These are phyloP conservation scores for Apiospora pterosperma DNA, from an alignment of 2,329 filamentous ascomycete genomes.

Conservation along the genomic window DNA sequence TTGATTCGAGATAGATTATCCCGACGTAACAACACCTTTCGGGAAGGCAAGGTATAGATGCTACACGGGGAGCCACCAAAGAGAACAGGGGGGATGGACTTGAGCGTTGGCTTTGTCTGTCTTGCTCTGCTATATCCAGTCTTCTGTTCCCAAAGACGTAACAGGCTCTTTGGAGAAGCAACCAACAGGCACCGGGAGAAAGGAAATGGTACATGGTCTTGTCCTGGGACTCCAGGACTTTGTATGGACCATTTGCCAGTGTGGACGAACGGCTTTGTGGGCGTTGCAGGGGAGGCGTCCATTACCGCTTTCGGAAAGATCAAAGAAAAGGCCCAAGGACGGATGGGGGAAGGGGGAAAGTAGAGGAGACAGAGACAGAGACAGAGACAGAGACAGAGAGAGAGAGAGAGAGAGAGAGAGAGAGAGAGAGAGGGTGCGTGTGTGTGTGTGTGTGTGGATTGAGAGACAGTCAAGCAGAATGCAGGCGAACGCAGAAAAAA, in stretches of 20 bases:
- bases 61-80: neutral
- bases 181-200: conserved; percentile 1
- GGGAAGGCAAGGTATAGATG: neutral
- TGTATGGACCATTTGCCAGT: conserved; percentile 2
- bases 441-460: neutral
- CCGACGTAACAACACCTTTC: neutral
- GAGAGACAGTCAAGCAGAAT: neutral
- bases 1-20: neutral
- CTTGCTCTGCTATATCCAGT: conserved; percentile 5
- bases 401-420: neutral
- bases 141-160: neutral
- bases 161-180: conserved; percentile 1
- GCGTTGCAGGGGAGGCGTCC: neutral
- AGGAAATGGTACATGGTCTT: neutral
- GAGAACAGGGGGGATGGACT: neutral
- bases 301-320: conserved; percentile 6
- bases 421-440: neutral
- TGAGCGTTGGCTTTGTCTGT: neutral
- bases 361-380: too few species aligned
- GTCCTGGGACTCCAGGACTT: neutral
- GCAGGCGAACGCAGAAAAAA: neutral
- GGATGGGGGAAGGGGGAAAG: neutral
- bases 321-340: neutral
- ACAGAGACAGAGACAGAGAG: too few species aligned
- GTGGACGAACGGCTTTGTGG: conserved; percentile 2